A percentile compares a stretch with the other conserved stretches of the same genome.
Evolutionary conservation across 2,329 filamentous ascomycete genomes (phyloP).

Genomic region (Fusarium penzigii): DNA sequence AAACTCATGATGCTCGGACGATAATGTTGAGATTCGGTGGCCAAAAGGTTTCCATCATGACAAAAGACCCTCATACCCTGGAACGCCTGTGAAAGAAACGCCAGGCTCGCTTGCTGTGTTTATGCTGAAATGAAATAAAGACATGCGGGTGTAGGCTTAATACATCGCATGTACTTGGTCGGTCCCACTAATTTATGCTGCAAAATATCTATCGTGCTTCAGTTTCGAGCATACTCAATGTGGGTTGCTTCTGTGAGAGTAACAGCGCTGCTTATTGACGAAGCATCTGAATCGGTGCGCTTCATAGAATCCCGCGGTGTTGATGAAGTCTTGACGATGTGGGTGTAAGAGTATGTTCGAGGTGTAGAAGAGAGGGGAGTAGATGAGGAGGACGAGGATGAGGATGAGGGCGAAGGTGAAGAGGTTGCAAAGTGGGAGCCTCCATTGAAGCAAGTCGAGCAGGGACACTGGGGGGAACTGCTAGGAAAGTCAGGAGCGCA

Average conservation of each 20-base stretch:
- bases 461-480: conserved; percentile 37
- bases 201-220: conserved; percentile 1
- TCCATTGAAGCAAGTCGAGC: conserved; percentile 36
- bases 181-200: conserved; percentile 4
- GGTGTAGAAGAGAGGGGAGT: neutral
- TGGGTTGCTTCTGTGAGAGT: conserved; percentile 23
- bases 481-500: conserved; percentile 41
- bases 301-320: conserved; percentile 1
- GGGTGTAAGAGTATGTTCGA: conserved; percentile 3
- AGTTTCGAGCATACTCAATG: conserved; percentile 23
- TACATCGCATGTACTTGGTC: neutral
- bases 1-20: neutral
- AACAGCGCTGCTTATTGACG: conserved; percentile 25
- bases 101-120: conserved; percentile 12
- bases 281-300: conserved; percentile 22
- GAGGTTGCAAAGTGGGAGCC: conserved; percentile 18
- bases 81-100: conserved; percentile 8
- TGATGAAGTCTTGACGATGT: conserved; percentile 7
- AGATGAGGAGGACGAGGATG: conserved; percentile 4
- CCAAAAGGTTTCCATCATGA: neutral
- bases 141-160: conserved; percentile 26
- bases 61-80: neutral
- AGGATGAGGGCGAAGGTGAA: conserved; percentile 14
- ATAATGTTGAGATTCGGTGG: neutral
- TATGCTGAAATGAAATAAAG: neutral